Conservation (phyloP, 257 asterid genomes). For the Leonotis leonurus region DNA sequence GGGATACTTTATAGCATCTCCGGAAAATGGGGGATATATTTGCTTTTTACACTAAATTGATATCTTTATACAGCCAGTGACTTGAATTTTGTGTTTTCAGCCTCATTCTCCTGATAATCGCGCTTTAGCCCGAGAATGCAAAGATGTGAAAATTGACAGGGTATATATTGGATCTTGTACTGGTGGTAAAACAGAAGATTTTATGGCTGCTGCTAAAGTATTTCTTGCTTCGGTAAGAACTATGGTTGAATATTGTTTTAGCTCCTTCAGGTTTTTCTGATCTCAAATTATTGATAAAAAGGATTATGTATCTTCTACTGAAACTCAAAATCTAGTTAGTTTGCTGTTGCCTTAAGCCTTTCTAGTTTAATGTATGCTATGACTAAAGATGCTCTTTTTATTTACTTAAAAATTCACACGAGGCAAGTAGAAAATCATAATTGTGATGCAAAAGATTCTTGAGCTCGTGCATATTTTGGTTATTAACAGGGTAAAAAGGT, state of each 20-base stretch:
- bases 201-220: slow-evolving; percentile 93
- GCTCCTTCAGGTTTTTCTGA: neutral
- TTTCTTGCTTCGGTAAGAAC: slow-evolving; percentile 71
- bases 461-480: slow-evolving; percentile 12
- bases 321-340: neutral
- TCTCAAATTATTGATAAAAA: neutral
- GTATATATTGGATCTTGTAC: slow-evolving; percentile 97
- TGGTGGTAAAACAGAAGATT: slow-evolving; percentile 96
- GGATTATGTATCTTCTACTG: neutral
- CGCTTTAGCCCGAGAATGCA: slow-evolving; percentile 93
- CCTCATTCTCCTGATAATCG: slow-evolving; percentile 98
- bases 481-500: slow-evolving; percentile 73
- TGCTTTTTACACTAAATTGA: neutral
- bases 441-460: neutral
- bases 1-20: too few relatives aligned
- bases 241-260: neutral
- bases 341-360: neutral
- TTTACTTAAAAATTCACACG: neutral
- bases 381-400: neutral
- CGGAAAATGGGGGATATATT: neutral
- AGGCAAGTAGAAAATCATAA: neutral
- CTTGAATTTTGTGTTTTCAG: slow-evolving; percentile 28
- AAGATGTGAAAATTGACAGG: slow-evolving; percentile 86
- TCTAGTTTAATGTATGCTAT: neutral
- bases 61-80: neutral